These are phyloP conservation scores for Platismatia glauca DNA, from an alignment of 495 filamentous ascomycete species.

Conservation along the genomic window DNA sequence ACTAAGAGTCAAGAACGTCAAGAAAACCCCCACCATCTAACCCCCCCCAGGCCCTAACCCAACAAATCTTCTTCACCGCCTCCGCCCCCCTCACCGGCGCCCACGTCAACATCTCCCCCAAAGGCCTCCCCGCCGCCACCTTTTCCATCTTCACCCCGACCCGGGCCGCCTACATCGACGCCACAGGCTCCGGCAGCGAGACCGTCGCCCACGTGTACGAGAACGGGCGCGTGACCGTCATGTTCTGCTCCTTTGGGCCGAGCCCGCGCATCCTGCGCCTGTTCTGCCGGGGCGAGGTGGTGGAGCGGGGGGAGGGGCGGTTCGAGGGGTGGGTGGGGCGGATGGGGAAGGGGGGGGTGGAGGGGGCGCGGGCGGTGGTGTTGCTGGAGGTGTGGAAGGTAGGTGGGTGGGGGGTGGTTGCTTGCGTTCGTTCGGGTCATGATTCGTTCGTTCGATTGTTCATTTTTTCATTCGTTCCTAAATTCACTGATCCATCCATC, in stretches of 20 bases:
- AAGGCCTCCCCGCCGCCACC: slow-evolving; percentile 46
- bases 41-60: slow-evolving; percentile 35
- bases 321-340: slow-evolving; percentile 41
- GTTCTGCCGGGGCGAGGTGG: slow-evolving; percentile 58
- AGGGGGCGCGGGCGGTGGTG: slow-evolving; percentile 54
- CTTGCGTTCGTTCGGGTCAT: too few species aligned
- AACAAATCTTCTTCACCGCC: slow-evolving; percentile 60
- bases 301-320: slow-evolving; percentile 45
- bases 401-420: too few species aligned
- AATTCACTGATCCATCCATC: too few species aligned
- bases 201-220: slow-evolving; percentile 67
- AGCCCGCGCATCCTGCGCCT: slow-evolving; percentile 58
- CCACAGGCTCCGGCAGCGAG: slow-evolving; percentile 59
- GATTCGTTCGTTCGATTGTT: too few species aligned
- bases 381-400: slow-evolving; percentile 60
- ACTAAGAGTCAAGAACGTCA: too few species aligned
- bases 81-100: slow-evolving; percentile 52
- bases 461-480: too few species aligned
- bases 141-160: slow-evolving; percentile 52
- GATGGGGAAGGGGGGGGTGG: slow-evolving; percentile 31
- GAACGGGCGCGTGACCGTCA: slow-evolving; percentile 61
- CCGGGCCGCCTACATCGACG: slow-evolving; percentile 60
- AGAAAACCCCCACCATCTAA: too few species aligned
- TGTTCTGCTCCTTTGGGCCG: slow-evolving; percentile 60
- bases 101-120: slow-evolving; percentile 64